phyloP scores from a whole-genome alignment of 371 early-diverging fungal species.

The Agmasoma carcini region DNA sequence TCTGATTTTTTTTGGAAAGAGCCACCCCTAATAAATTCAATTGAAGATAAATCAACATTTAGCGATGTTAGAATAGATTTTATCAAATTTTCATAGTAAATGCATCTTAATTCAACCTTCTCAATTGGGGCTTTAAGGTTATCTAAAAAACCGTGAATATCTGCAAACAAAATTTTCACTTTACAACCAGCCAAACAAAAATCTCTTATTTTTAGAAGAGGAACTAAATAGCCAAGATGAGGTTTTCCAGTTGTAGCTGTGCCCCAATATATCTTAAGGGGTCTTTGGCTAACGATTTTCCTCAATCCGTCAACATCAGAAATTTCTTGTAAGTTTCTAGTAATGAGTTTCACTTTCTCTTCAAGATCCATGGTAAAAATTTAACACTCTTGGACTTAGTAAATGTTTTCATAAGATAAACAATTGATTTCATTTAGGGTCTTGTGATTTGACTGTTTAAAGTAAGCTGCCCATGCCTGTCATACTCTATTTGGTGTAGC shows the following conservation, averaged over 20 bases:
- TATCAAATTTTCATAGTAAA: conserved; percentile 81
- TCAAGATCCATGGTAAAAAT: conserved; percentile 13
- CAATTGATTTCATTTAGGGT: too few species aligned
- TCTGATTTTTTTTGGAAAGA: conserved; percentile 67
- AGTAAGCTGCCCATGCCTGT: too few species aligned
- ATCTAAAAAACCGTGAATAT: conserved; percentile 94
- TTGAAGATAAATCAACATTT: conserved; percentile 63
- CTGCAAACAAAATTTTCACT: conserved; percentile 83
- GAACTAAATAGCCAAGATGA: conserved; percentile 93
- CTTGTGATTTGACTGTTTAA: too few species aligned
- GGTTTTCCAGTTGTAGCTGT: conserved; percentile 93
- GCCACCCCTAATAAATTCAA: conserved; percentile 79
- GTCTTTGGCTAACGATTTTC: conserved; percentile 67
- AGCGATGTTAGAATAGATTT: conserved; percentile 72
- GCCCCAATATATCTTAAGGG: conserved; percentile 93
- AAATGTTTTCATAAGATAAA: too few species aligned
- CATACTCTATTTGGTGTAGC: too few species aligned
- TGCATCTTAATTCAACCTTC: conserved; percentile 66
- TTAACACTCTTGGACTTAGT: background rate
- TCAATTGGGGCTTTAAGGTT: conserved; percentile 94
- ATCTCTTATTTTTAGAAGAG: conserved; percentile 91
- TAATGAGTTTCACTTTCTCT: conserved; percentile 69
- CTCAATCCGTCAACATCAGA: conserved; percentile 75
- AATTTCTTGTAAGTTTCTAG: conserved; percentile 82
- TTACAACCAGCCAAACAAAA: conserved; percentile 79